These are phyloP conservation scores for Xylariales sp. DNA, from an alignment of 2,329 filamentous ascomycete genomes.

Conservation along the genomic window DNA sequence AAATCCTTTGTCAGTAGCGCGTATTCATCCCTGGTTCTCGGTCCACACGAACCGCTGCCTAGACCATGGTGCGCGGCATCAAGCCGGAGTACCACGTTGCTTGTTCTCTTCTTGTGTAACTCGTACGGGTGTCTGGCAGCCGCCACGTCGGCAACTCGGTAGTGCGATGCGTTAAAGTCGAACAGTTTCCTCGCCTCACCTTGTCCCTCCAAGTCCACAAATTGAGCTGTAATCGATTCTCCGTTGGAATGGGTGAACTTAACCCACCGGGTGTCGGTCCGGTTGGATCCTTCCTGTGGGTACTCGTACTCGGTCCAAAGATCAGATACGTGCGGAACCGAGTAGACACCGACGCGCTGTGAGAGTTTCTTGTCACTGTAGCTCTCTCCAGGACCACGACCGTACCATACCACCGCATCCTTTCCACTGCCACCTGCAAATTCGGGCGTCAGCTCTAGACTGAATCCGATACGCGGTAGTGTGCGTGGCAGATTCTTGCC, in stretches of 20 bases:
- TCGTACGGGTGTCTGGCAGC: conserved; percentile 61
- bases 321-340: conserved; percentile 34
- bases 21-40: conserved; percentile 46
- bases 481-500: conserved; percentile 49
- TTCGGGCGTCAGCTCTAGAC: conserved; percentile 28
- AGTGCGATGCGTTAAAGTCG: conserved; percentile 53
- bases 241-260: conserved; percentile 27
- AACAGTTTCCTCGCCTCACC: conserved; percentile 35
- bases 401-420: conserved; percentile 51
- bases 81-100: conserved; percentile 52
- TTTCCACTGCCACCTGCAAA: conserved; percentile 12
- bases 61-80: conserved; percentile 60
- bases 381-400: conserved; percentile 62
- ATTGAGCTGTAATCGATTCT: conserved; percentile 20
- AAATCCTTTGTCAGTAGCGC: conserved; percentile 35
- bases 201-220: conserved; percentile 16
- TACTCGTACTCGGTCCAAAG: conserved; percentile 62
- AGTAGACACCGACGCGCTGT: conserved; percentile 51
- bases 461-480: conserved; percentile 60
- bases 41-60: conserved; percentile 60
- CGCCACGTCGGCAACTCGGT: conserved; percentile 48
- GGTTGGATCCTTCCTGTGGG: conserved; percentile 63
- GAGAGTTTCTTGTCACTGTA: conserved; percentile 64
- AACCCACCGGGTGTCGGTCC: conserved; percentile 60
- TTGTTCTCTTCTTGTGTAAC: conserved; percentile 45